Base-by-base conservation (phyloP, 768 basidiomycete genomes). In the Podaxis rugospora region DNA sequence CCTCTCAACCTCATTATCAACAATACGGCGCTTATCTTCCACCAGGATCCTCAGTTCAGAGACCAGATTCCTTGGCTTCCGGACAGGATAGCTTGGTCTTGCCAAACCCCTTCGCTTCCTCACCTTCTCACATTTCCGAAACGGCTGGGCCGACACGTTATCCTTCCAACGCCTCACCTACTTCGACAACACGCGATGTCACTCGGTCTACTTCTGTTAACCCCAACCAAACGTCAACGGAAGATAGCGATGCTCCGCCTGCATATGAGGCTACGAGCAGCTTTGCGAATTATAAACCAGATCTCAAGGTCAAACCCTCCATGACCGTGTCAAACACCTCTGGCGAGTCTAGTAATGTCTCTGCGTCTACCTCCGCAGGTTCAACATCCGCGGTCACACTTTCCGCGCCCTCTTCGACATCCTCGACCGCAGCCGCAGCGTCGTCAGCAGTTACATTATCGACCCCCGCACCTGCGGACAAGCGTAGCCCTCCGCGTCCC, bases 1-100 rank as follows among this genome's bases (percentile, higher is more conserved):
- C 47, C 32, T 49, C 47, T 9, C 57, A 49, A 35, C 36, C 57
- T 3, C 59, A 60, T 7, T 53, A 44, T 35, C 59, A 60, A 46
- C 51, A 52, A 27, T 52, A 60, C 23, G 46, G 23, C 11, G 47
- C 47, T 4, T 49, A 49, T 35, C 40, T 40, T 13, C 35, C 40
- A 10, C 2, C 32, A 23, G 42, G 44, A 14, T 25, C 42, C 27
- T 40, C 39, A 44, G 25, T 23, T 2, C 42, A 5, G 35, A 36
- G 23, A 25, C 39, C 54, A 21, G 23, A 42, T 27, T 23, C 23
- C 36, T 55, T 27, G 13, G 40, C 16, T 9, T 39, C 54, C 5
- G 54, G 23, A 28, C 37, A 44, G 36, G 54, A 39, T 14, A 44
- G 16, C 40, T 3, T 55, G 40, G 40, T 14, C n/a, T 27, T 55